These are phyloP conservation scores for Lentinula sp. DNA, from an alignment of 768 basidiomycete genomes.

Conservation along the genomic window DNA sequence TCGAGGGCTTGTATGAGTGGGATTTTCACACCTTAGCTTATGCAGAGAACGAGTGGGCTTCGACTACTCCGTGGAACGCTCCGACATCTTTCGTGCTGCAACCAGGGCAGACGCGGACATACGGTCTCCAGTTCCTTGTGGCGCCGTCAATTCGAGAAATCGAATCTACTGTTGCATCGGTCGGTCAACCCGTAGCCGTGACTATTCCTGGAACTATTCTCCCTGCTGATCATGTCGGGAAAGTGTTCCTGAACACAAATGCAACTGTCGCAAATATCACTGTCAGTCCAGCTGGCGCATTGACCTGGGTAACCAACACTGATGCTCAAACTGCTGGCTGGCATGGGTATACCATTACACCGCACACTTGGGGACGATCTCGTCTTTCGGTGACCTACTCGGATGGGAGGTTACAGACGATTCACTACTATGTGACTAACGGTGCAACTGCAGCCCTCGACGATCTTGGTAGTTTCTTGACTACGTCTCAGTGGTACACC, in stretches of 20 bases:
- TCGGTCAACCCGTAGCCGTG: constrained; percentile 40
- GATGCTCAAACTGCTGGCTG: constrained; percentile 35
- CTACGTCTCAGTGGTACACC: constrained; percentile 48
- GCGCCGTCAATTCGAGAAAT: constrained; percentile 44
- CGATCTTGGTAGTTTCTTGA: constrained; percentile 49
- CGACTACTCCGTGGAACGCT: constrained; percentile 48
- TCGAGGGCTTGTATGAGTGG: constrained; percentile 56
- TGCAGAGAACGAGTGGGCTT: constrained; percentile 48
- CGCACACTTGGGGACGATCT: constrained; percentile 39
- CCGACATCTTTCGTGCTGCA: constrained; percentile 41
- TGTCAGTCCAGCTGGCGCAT: constrained; percentile 39
- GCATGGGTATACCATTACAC: constrained; percentile 42
- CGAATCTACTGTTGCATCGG: constrained; percentile 34
- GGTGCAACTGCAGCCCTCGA: constrained; percentile 36
- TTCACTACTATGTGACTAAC: constrained; percentile 47
- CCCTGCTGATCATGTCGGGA: constrained; percentile 39
- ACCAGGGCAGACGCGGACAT: constrained; percentile 42
- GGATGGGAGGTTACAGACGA: constrained; percentile 46
- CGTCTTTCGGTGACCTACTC: constrained; percentile 42
- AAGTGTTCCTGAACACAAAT: constrained; percentile 43
- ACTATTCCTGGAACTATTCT: constrained; percentile 50
- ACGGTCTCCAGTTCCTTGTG: constrained; percentile 46
- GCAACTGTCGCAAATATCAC: constrained; percentile 34
- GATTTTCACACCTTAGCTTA: constrained; percentile 53
- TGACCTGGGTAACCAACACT: constrained; percentile 37